phyloP scores from a whole-genome alignment of 768 basidiomycete species.

The Solioccasus polychromus region DNA sequence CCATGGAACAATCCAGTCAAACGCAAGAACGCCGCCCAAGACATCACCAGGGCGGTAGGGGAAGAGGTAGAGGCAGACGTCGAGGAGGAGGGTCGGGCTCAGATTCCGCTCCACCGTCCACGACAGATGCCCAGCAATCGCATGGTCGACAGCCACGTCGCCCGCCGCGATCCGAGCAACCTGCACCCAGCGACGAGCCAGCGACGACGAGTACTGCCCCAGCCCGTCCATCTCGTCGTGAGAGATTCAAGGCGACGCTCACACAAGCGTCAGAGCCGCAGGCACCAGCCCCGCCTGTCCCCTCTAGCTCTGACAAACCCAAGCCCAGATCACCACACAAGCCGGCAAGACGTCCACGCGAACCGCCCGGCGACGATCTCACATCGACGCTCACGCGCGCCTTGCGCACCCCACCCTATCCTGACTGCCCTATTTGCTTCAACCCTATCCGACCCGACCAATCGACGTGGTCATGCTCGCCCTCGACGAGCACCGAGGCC shows the following conservation, averaged over 20 bases:
- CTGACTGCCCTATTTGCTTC: slow-evolving; percentile 86
- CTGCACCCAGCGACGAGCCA: neutral
- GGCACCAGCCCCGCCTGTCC: neutral
- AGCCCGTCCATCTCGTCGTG: slow-evolving; percentile 29
- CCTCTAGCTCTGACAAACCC: neutral
- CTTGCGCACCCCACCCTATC: slow-evolving; percentile 66
- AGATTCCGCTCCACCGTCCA: neutral
- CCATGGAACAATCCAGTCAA: slow-evolving; percentile 11
- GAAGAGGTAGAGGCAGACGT: slow-evolving; percentile 4
- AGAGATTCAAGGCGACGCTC: slow-evolving; percentile 36
- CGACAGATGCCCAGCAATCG: neutral
- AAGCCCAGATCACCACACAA: slow-evolving; percentile 10
- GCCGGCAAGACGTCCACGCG: slow-evolving; percentile 10
- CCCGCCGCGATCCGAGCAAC: slow-evolving; percentile 1
- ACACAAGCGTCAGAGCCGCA: slow-evolving; percentile 19
- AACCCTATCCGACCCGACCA: slow-evolving; percentile 73
- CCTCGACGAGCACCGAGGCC: slow-evolving; percentile 29
- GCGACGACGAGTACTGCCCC: neutral
- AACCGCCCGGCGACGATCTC: slow-evolving; percentile 53
- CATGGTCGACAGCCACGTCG: slow-evolving; percentile 1
- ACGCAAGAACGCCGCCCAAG: neutral
- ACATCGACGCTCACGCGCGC: slow-evolving; percentile 68
- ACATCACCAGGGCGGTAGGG: slow-evolving; percentile 1
- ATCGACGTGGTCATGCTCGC: slow-evolving; percentile 85
- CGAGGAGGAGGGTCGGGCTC: neutral